Evolutionary conservation across 306 rosid species (phyloP).

Genomic region (Fragaria ananassa): DNA sequence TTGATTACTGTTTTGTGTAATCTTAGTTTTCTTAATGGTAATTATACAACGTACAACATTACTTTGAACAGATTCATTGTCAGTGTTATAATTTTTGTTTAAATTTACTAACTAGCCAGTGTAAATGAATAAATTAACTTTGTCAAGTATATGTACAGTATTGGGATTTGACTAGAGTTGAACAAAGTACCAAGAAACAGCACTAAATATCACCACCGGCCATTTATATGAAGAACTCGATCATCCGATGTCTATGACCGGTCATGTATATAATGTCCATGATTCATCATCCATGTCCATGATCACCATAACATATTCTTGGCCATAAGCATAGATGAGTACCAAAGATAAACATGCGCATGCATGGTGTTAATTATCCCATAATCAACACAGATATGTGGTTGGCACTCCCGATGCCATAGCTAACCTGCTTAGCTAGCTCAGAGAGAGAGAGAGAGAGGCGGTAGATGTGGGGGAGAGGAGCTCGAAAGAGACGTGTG

Average conservation of each 20-base stretch:
- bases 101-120: too few relatives aligned
- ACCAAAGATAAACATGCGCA: slow-evolving; percentile 25
- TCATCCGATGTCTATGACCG: not conserved
- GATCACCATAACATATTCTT: not conserved
- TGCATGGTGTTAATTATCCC: slow-evolving; percentile 14
- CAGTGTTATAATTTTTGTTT: too few relatives aligned
- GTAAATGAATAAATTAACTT: too few relatives aligned
- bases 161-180: not conserved
- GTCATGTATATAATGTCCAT: not conserved
- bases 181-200: not conserved
- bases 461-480: slow-evolving; percentile 99
- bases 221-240: not conserved
- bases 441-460: slow-evolving; percentile 28
- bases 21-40: too few relatives aligned
- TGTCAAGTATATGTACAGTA: too few relatives aligned
- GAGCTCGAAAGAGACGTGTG: slow-evolving; percentile 99
- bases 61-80: too few relatives aligned
- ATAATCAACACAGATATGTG: slow-evolving; percentile 25
- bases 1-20: too few relatives aligned
- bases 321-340: not conserved
- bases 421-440: not conserved
- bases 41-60: too few relatives aligned
- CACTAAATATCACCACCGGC: not conserved
- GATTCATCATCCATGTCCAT: not conserved
- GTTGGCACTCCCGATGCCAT: slow-evolving; percentile 62